A percentile compares a stretch with the other conserved stretches of the same genome.
Conservation (phyloP, 345 rosid genomes). For the Raphanus raphanistrum region DNA sequence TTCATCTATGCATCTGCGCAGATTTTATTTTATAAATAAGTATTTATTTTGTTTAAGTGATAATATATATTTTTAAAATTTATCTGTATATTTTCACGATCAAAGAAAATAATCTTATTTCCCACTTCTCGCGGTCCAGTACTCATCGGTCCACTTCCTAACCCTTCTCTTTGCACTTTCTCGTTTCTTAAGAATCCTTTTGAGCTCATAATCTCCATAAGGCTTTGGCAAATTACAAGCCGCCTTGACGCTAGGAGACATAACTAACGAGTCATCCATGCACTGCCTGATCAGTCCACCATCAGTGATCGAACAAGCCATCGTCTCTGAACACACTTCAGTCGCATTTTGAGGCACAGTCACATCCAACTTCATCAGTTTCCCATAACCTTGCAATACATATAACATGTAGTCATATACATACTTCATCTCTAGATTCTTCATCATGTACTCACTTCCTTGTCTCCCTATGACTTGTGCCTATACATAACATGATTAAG, state of each 20-base stretch:
- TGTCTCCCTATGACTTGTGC: constrained; percentile 52
- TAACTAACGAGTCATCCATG: constrained; percentile 57
- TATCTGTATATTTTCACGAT: neutral
- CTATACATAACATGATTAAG: constrained; percentile 28
- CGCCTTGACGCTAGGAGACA: constrained; percentile 38
- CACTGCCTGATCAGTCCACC: constrained; percentile 39
- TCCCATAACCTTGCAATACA: constrained; percentile 46
- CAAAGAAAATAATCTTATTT: neutral
- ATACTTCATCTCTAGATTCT: constrained; percentile 47
- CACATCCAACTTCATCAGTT: constrained; percentile 53
- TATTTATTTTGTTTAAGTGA: too few relatives aligned
- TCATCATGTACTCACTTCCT: constrained; percentile 45
- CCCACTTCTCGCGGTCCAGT: neutral
- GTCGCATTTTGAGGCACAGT: constrained; percentile 39
- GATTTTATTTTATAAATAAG: too few relatives aligned
- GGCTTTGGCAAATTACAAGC: constrained; percentile 54
- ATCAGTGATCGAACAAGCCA: constrained; percentile 42
- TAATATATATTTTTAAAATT: too few relatives aligned
- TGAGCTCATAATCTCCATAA: constrained; percentile 26
- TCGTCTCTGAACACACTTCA: constrained; percentile 45
- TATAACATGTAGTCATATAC: constrained; percentile 68
- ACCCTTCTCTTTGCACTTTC: constrained; percentile 26
- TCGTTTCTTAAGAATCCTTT: constrained; percentile 32
- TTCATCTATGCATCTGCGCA: too few relatives aligned
- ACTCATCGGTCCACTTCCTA: constrained; percentile 35